phyloP scores from a whole-genome alignment of 495 filamentous ascomycete species.

The Aspergillus nanangensis region DNA sequence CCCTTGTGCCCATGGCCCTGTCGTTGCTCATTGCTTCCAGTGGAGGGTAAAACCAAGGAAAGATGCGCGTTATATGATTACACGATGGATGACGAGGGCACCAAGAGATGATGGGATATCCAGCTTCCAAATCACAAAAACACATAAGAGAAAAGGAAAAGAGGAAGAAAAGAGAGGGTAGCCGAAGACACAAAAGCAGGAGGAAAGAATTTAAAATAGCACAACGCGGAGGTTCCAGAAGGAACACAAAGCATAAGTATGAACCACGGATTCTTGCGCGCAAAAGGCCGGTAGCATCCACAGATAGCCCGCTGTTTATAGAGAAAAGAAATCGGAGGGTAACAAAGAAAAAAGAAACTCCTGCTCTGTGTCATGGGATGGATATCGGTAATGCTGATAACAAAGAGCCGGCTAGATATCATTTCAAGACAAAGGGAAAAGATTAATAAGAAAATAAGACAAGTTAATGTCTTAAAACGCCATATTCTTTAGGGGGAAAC shows the following conservation, averaged over 20 bases:
- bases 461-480: constrained; percentile 42
- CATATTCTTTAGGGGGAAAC: constrained; percentile 31
- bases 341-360: constrained; percentile 14
- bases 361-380: constrained; percentile 38
- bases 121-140: constrained; percentile 25
- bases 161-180: constrained; percentile 5
- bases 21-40: constrained; percentile 23
- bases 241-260: constrained; percentile 3
- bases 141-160: constrained; percentile 10
- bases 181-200: constrained; percentile 9
- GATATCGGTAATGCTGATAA: constrained; percentile 29
- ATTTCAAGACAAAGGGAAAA: constrained; percentile 32
- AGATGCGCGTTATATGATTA: constrained; percentile 34
- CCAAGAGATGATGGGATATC: constrained; percentile 40
- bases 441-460: constrained; percentile 19
- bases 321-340: background rate
- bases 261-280: background rate
- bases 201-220: constrained; percentile 2
- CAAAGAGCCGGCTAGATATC: constrained; percentile 41
- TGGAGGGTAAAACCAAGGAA: constrained; percentile 27
- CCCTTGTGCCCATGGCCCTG: constrained; percentile 25
- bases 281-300: constrained; percentile 1
- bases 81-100: constrained; percentile 24
- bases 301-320: constrained; percentile 10
- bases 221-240: constrained; percentile 7